Evolutionary conservation across 2,329 filamentous ascomycete species (phyloP).

Genomic region (Exophiala viscosa): DNA sequence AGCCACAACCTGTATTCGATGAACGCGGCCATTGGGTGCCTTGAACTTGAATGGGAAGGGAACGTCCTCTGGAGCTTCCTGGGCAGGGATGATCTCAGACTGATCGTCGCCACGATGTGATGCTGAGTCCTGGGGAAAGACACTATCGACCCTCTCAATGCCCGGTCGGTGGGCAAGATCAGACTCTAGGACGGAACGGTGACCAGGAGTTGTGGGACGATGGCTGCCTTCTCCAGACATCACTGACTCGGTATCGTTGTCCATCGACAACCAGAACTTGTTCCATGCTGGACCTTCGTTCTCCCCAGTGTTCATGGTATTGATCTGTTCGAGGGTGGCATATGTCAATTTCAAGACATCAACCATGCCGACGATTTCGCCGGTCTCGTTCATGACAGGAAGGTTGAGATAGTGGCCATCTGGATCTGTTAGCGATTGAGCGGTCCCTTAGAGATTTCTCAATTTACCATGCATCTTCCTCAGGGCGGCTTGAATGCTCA

Average conservation of each 20-base stretch:
- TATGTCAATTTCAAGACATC: slow-evolving; percentile 98
- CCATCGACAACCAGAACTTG: slow-evolving; percentile 97
- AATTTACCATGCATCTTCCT: slow-evolving; percentile 95
- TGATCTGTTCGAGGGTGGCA: slow-evolving; percentile 85
- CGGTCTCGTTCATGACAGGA: slow-evolving; percentile 94
- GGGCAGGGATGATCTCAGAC: slow-evolving; percentile 51
- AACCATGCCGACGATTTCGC: slow-evolving; percentile 99
- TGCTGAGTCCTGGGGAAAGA: slow-evolving; percentile 89
- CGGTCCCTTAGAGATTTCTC: neutral
- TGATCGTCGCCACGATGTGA: slow-evolving; percentile 85
- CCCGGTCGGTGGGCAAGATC: slow-evolving; percentile 59
- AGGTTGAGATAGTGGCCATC: slow-evolving; percentile 98
- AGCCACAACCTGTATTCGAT: slow-evolving; percentile 80
- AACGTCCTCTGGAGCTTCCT: slow-evolving; percentile 61
- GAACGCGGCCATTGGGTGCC: slow-evolving; percentile 88
- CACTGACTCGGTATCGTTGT: slow-evolving; percentile 93
- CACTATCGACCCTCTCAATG: slow-evolving; percentile 72
- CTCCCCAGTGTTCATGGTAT: slow-evolving; percentile 84
- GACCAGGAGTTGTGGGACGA: slow-evolving; percentile 64
- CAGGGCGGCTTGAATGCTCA: slow-evolving; percentile 96
- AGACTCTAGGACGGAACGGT: slow-evolving; percentile 77
- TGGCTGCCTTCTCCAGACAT: slow-evolving; percentile 86
- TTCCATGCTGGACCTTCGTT: slow-evolving; percentile 97
- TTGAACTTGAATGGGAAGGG: slow-evolving; percentile 99
- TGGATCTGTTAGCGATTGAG: slow-evolving; percentile 36